A percentile compares a stretch with the other conserved stretches of the same genome.
These are phyloP conservation scores for Kwoniella dendrophila DNA, from an alignment of 768 basidiomycete genomes.

Conservation along the genomic window DNA sequence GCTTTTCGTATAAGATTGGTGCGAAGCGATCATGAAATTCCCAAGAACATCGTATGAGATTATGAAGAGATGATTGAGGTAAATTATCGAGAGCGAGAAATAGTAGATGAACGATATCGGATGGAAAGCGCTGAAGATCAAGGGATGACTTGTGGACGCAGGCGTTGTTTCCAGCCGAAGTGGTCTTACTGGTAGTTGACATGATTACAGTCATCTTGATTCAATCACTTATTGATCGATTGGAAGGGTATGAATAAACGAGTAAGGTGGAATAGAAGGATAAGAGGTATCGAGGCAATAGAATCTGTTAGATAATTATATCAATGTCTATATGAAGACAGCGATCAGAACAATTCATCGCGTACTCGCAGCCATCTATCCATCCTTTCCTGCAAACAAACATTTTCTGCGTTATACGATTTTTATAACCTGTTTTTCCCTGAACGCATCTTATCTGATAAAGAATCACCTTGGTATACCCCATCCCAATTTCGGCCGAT, in stretches of 20 bases:
- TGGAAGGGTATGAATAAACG: not conserved
- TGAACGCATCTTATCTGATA: slow-evolving; percentile 5
- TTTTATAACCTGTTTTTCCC: not conserved
- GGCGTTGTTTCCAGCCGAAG: not conserved
- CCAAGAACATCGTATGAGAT: slow-evolving; percentile 10
- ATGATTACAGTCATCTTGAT: not conserved
- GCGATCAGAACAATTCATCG: not conserved
- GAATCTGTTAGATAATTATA: too few relatives aligned
- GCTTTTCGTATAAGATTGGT: not conserved
- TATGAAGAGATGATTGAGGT: not conserved
- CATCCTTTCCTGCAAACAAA: too few relatives aligned
- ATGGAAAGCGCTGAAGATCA: slow-evolving; percentile 2
- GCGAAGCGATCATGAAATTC: slow-evolving; percentile 15
- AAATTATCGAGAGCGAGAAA: slow-evolving; percentile 9
- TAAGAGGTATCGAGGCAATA: too few relatives aligned
- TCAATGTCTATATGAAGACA: not conserved
- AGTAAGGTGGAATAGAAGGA: too few relatives aligned
- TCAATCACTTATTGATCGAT: not conserved
- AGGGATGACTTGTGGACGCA: not conserved
- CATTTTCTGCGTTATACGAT: not conserved
- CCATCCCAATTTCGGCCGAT: not conserved
- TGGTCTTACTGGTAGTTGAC: not conserved
- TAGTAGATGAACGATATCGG: slow-evolving; percentile 13
- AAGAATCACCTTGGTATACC: not conserved
- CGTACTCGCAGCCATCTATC: not conserved